Base-by-base conservation (phyloP, 129 eudicot species). In the Artemisia tridentata region DNA sequence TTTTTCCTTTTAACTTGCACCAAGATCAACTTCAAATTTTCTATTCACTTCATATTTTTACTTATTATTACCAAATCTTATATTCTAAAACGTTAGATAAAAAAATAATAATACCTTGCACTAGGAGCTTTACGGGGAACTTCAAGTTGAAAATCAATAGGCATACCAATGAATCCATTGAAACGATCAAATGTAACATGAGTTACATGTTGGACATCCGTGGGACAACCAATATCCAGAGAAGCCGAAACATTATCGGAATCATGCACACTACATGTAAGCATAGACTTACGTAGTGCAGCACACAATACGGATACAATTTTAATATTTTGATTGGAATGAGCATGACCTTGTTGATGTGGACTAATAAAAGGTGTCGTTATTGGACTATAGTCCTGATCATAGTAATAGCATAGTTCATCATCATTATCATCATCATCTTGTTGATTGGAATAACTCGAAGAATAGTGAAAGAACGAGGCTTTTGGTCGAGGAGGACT, bases 151-250 rank as follows among this genome's bases (percentile, higher is more conserved):
- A 92, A 82, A 19, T 85, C 88, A 25, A 72, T 68, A 2, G 98
- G 98, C 71, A 92, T 76, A 13, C 98, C 98, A 11, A 83, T 79
- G 62, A 92, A 92, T 7, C 98, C 96, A 72, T 87, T 76, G 49
- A 89, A 85, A 3, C 90, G 88, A 57, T 89, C 98, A 38, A 92
- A 92, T 4, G 96, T 92, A 19, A 89, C 98, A 52, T 92, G 98
- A 0, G 96, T 73, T 7, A 89, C 81, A 67, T 87, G 98, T 49
- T 72, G 81, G 14, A 89, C 95, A 23, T 92, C 79, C 0, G 86
- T 92, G 0, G 98, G 98, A 63, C 60, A 80, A 0, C 98, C 85
- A 59, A 92, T 92, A 25, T 92, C 96, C 72, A 92, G 59, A 9
- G 73, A 65, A n/a, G 80, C 70, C 2, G 72, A 50, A 10, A 53